A percentile compares a stretch with the other conserved stretches of the same genome.
Conservation (phyloP, 225 moss, liverwort and hornwort genomes). For the Pleurozium schreberi region DNA sequence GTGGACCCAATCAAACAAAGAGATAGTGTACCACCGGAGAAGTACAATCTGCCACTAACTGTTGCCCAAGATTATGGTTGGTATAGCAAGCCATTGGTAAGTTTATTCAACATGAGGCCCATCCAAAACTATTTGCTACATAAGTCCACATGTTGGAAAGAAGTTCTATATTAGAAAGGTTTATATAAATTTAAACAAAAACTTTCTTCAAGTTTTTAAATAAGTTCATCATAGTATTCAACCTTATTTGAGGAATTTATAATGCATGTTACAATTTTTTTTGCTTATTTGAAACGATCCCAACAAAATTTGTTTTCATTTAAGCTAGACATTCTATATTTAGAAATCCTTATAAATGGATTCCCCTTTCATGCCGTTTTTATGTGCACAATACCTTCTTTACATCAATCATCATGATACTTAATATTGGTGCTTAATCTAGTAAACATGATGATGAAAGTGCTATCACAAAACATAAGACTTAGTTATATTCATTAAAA, state of each 20-base stretch:
- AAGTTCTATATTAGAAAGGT: neutral
- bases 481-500: too few relatives aligned
- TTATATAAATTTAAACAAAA: neutral
- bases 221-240: accelerated
- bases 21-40: conserved; percentile 48
- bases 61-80: conserved; percentile 72
- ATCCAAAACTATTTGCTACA: neutral
- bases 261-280: too few relatives aligned
- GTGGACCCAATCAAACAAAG: conserved; percentile 61
- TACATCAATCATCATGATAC: too few relatives aligned
- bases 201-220: neutral
- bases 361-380: too few relatives aligned
- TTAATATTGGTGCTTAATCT: too few relatives aligned
- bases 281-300: too few relatives aligned
- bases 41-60: conserved; percentile 59
- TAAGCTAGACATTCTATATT: too few relatives aligned
- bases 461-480: too few relatives aligned
- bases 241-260: neutral
- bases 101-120: neutral
- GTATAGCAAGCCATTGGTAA: conserved; percentile 57
- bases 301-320: too few relatives aligned
- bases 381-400: too few relatives aligned
- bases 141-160: neutral
- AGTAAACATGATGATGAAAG: too few relatives aligned
- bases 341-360: too few relatives aligned